These are phyloP conservation scores for Paracamarosporium sp. DNA, from an alignment of 2,329 filamentous ascomycete species.

Conservation along the genomic window DNA sequence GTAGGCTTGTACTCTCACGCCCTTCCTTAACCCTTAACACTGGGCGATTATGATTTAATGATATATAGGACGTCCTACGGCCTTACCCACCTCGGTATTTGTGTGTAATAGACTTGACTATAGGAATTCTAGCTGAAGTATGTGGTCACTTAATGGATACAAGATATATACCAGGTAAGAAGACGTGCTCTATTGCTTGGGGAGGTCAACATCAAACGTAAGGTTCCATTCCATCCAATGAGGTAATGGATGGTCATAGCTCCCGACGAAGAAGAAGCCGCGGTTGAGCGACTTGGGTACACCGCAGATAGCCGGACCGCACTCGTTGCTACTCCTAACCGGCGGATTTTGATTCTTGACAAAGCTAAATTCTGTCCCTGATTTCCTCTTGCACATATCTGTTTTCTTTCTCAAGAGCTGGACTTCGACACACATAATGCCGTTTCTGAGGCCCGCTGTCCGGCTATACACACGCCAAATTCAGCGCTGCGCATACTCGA, in stretches of 20 bases:
- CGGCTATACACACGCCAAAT: slow-evolving; percentile 28
- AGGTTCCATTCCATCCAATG: neutral
- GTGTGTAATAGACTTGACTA: too few species aligned
- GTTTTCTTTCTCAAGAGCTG: neutral
- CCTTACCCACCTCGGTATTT: too few species aligned
- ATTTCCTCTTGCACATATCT: neutral
- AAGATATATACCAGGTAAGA: too few species aligned
- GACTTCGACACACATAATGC: slow-evolving; percentile 26
- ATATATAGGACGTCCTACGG: too few species aligned
- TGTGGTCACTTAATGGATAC: too few species aligned
- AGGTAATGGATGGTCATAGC: neutral
- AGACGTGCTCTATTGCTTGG: too few species aligned
- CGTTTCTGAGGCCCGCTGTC: slow-evolving; percentile 26
- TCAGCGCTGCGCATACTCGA: slow-evolving; percentile 46
- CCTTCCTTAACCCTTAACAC: too few species aligned
- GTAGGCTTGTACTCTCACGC: too few species aligned
- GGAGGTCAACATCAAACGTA: too few species aligned
- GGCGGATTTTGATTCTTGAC: neutral
- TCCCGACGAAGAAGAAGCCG: neutral
- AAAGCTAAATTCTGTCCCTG: neutral
- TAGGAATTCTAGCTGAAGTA: too few species aligned
- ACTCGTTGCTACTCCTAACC: neutral
- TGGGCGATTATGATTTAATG: too few species aligned
- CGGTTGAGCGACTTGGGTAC: neutral
- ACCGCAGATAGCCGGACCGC: slow-evolving; percentile 1